phyloP scores from a whole-genome alignment of 192 early-diverging fungal species.

The Podila horticola region DNA sequence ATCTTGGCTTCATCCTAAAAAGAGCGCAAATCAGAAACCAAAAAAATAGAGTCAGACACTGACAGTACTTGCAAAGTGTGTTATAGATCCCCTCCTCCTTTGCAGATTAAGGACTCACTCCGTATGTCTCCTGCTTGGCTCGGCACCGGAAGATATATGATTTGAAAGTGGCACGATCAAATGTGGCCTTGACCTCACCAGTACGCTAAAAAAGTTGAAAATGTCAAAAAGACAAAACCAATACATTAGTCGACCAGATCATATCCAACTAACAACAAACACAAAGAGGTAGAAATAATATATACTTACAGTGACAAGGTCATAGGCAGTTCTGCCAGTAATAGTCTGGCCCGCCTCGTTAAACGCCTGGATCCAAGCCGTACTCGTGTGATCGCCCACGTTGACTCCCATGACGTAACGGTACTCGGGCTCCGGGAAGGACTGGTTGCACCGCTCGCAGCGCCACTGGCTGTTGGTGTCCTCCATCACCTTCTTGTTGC shows the following conservation, averaged over 20 bases:
- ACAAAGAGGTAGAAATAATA: not conserved
- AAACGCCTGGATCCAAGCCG: constrained; percentile 86
- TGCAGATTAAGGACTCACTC: constrained; percentile 56
- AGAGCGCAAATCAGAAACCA: not conserved
- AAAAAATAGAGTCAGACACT: not conserved
- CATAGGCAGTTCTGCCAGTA: constrained; percentile 75
- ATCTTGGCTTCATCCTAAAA: constrained; percentile 62
- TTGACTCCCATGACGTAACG: constrained; percentile 83
- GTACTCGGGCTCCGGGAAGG: constrained; percentile 77
- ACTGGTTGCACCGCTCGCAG: constrained; percentile 90
- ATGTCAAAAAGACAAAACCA: not conserved
- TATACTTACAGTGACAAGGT: constrained; percentile 55
- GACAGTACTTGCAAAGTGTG: not conserved
- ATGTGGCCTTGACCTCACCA: constrained; percentile 58
- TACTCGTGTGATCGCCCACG: constrained; percentile 81
- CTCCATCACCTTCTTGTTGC: constrained; percentile 91
- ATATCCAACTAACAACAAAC: not conserved
- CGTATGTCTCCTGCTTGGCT: constrained; percentile 86
- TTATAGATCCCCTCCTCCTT: too few relatives aligned
- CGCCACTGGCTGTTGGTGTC: constrained; percentile 71
- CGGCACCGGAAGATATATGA: constrained; percentile 77
- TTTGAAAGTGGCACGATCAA: constrained; percentile 72
- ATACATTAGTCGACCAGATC: too few relatives aligned
- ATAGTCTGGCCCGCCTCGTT: constrained; percentile 81
- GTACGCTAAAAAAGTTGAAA: constrained; percentile 20